Evolutionary conservation across 106 monocot genomes (phyloP).

Genomic region (Dendrobium catenatum): DNA sequence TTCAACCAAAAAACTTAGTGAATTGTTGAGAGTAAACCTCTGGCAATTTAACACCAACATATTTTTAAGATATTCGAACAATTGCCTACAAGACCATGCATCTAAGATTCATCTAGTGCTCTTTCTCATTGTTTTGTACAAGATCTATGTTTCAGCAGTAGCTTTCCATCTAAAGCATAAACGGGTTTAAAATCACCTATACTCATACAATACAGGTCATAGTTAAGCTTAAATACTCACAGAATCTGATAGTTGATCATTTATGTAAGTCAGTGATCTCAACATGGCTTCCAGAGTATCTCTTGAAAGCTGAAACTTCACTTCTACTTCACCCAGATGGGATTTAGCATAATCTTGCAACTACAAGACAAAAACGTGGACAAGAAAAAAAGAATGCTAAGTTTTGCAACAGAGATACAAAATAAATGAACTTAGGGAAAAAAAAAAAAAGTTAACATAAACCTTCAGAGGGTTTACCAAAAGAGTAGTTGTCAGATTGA

Average conservation of each 20-base stretch:
- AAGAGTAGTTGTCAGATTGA: background rate
- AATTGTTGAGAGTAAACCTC: too few species aligned
- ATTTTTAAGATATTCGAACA: background rate
- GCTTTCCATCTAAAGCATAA: background rate
- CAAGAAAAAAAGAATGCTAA: background rate
- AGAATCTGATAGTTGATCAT: slow-evolving; percentile 36
- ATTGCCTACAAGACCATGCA: background rate
- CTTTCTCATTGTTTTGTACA: background rate
- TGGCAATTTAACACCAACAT: too few species aligned
- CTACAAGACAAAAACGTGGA: slow-evolving; percentile 23
- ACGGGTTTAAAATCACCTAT: background rate
- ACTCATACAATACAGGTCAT: background rate
- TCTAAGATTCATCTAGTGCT: background rate
- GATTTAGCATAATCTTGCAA: slow-evolving; percentile 47
- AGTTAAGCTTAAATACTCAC: slow-evolving; percentile 25
- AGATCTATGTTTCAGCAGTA: background rate
- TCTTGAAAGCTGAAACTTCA: slow-evolving; percentile 53
- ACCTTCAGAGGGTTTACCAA: background rate
- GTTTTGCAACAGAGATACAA: background rate
- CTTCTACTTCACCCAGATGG: slow-evolving; percentile 33
- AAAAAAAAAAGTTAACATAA: background rate
- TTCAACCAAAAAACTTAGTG: too few species aligned
- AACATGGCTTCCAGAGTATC: slow-evolving; percentile 66
- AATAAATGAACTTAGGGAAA: background rate
- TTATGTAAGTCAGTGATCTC: slow-evolving; percentile 48